Conservation (phyloP, 306 rosid genomes). For the Corylus americana region DNA sequence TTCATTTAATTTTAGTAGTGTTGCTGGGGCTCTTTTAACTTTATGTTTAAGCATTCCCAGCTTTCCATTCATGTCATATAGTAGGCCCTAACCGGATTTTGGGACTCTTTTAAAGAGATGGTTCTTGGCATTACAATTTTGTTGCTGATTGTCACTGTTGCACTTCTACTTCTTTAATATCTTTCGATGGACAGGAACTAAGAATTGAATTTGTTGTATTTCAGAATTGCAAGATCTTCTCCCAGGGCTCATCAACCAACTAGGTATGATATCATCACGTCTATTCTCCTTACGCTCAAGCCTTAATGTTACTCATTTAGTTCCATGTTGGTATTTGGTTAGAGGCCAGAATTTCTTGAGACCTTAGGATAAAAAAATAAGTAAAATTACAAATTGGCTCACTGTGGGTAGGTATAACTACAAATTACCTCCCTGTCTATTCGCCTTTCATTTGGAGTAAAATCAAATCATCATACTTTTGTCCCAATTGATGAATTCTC, state of each 20-base stretch:
- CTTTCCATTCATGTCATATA: not conserved
- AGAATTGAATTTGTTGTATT: constrained; percentile 19
- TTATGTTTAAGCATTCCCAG: not conserved
- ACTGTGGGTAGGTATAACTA: not conserved
- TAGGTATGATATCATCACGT: constrained; percentile 50
- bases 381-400: not conserved
- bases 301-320: not conserved
- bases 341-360: not conserved
- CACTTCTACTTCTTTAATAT: not conserved
- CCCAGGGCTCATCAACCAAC: constrained; percentile 85
- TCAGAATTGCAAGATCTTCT: constrained; percentile 98
- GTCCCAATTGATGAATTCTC: not conserved
- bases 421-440: not conserved
- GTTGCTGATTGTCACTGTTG: constrained; percentile 4
- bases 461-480: not conserved
- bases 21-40: not conserved
- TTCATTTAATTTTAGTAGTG: not conserved
- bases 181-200: not conserved
- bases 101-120: not conserved
- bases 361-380: not conserved
- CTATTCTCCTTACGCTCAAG: not conserved
- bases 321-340: not conserved
- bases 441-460: not conserved
- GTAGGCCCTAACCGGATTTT: not conserved
- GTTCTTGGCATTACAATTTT: not conserved